phyloP scores from a whole-genome alignment of 2,329 filamentous ascomycete genomes.

The Aspergillus sp. region DNA sequence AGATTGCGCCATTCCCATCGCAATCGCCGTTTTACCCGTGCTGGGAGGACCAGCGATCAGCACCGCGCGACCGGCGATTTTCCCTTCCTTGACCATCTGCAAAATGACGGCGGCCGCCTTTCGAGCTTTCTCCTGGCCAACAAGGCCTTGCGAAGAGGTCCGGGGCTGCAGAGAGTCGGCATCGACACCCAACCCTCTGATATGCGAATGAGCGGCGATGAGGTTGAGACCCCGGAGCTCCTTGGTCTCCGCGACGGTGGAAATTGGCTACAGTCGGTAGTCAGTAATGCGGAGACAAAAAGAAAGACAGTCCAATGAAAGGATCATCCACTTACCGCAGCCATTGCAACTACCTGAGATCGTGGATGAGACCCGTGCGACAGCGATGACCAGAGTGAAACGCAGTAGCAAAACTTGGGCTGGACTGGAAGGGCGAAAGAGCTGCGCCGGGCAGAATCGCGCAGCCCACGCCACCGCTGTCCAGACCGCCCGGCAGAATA shows the following conservation, averaged over 20 bases:
- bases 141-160: conserved; percentile 81
- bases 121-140: conserved; percentile 93
- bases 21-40: conserved; percentile 97
- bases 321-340: conserved; percentile 29
- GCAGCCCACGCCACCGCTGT: conserved; percentile 5
- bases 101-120: conserved; percentile 95
- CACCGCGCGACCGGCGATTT: conserved; percentile 93
- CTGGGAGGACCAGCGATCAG: conserved; percentile 93
- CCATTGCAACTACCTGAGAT: conserved; percentile 26
- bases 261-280: conserved; percentile 53
- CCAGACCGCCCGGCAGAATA: conserved; percentile 29
- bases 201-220: conserved; percentile 97
- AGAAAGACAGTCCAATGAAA: background rate
- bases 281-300: conserved; percentile 9
- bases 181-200: conserved; percentile 92
- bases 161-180: conserved; percentile 85
- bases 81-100: conserved; percentile 98
- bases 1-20: conserved; percentile 98
- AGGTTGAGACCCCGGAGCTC: conserved; percentile 95
- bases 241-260: conserved; percentile 89
- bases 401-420: conserved; percentile 9
- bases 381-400: conserved; percentile 3
- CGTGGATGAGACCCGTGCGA: conserved; percentile 7
- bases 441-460: conserved; percentile 14
- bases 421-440: conserved; percentile 13